These are phyloP conservation scores for Aspergillaceae sp. DNA, from an alignment of 2,329 filamentous ascomycete species.

Conservation along the genomic window DNA sequence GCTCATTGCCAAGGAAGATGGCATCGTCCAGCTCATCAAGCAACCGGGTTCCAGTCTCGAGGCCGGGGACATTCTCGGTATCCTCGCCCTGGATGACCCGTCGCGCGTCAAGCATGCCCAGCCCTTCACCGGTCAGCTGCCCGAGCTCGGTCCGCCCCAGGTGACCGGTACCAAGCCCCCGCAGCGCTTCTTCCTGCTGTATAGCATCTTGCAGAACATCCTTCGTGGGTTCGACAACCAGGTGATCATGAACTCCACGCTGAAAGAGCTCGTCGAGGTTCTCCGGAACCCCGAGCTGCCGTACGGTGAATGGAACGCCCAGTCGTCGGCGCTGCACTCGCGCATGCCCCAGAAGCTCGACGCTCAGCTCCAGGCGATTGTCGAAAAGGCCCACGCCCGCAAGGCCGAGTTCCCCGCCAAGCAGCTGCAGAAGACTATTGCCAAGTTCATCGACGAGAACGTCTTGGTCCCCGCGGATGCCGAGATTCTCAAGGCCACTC, in stretches of 20 bases:
- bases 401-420: constrained; percentile 87
- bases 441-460: constrained; percentile 83
- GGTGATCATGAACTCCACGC: constrained; percentile 79
- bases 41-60: constrained; percentile 96
- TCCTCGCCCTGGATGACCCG: constrained; percentile 88
- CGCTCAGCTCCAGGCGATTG: constrained; percentile 67
- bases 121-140: constrained; percentile 84
- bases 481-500: constrained; percentile 60
- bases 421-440: constrained; percentile 70
- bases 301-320: constrained; percentile 92
- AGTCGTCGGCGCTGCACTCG: constrained; percentile 92
- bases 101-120: constrained; percentile 94
- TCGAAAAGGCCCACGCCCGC: constrained; percentile 71
- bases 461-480: constrained; percentile 60
- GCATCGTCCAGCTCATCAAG: constrained; percentile 96
- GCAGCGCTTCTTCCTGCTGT: constrained; percentile 72
- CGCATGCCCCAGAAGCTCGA: constrained; percentile 96
- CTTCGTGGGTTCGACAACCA: constrained; percentile 94
- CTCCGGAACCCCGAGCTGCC: constrained; percentile 83
- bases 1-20: constrained; percentile 85
- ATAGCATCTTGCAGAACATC: constrained; percentile 75
- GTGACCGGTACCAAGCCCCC: constrained; percentile 85
- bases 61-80: constrained; percentile 96
- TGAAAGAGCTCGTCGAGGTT: constrained; percentile 84
- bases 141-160: constrained; percentile 75